Evolutionary conservation across 352 stramenopile genomes (phyloP), one percentile per base, ranked within the genome.

Genomic region (Phytophthora hybrid): DNA sequence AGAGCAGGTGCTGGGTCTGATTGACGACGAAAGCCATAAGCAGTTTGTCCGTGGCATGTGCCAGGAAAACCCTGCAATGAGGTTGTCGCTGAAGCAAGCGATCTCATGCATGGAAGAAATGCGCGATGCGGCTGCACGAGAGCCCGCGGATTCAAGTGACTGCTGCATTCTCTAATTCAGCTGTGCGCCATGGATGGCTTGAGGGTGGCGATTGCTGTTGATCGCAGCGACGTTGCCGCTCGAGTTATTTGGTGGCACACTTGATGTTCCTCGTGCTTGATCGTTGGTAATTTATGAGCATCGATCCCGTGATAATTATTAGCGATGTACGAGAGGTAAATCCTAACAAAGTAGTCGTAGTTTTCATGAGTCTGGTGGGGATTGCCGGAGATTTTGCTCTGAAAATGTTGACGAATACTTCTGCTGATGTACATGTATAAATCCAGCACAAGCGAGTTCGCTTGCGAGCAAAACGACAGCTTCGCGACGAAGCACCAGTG

Each of bases 91-190:
- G 52, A 10, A 34, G 8, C 9, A 66, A 6, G 59, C 71, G 29
- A 71, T 74, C 31, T 63, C 18, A 21, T 49, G 41, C 47, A 71
- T 74, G 71, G 37, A 74, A 62, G 44, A 49, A 49, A 44, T 77
- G 37, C 49, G 59, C 9, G 41, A 60, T 60, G 46, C 34, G 5
- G 65, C 65, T 37, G 37, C 54, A n/a, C 16, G n/a, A 9, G 58
- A 63, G 16, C 70, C 57, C 13, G 64, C 39, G 37, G 70, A 73
- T 41, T 62, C 70, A 23, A 69, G 54, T 49, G 71, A 59, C 9
- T 77, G 71, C 55, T 64, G 65, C 49, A 74, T 77, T 44, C 37
- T 71, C 16, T 77, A 26, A 76, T 51, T 5, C 8, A 47, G 26
- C 26, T 32, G 18, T 5, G 18, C 1, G 9, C 7, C 61, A 16